phyloP scores from a whole-genome alignment of 495 filamentous ascomycete species.

The Tuber borchii region DNA sequence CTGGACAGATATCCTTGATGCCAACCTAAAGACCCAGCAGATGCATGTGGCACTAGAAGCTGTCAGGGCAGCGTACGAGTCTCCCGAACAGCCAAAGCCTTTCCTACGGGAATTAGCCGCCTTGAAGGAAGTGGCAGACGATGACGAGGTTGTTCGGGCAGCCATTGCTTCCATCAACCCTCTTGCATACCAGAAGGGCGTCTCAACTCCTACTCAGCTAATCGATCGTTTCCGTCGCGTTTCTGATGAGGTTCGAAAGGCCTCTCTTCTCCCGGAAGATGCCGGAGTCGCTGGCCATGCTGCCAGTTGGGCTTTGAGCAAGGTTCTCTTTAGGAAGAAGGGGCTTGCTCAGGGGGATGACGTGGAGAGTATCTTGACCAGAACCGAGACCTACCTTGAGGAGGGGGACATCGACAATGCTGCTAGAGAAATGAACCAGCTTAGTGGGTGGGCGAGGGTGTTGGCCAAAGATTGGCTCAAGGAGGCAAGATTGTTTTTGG shows the following conservation, averaged over 20 bases:
- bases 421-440: constrained; percentile 86
- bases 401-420: constrained; percentile 86
- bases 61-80: constrained; percentile 72
- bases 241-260: constrained; percentile 89
- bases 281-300: constrained; percentile 92
- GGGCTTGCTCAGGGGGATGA: constrained; percentile 80
- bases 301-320: constrained; percentile 76
- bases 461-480: constrained; percentile 86
- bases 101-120: constrained; percentile 88
- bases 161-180: constrained; percentile 94
- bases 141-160: constrained; percentile 76
- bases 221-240: constrained; percentile 94
- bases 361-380: constrained; percentile 84
- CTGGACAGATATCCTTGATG: constrained; percentile 81
- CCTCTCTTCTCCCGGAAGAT: constrained; percentile 79
- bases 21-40: constrained; percentile 87
- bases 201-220: constrained; percentile 72
- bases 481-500: constrained; percentile 79
- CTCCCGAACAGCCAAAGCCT: constrained; percentile 64
- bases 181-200: constrained; percentile 82
- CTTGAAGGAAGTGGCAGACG: constrained; percentile 78
- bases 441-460: constrained; percentile 89
- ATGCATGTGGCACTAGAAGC: constrained; percentile 91
- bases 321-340: constrained; percentile 88
- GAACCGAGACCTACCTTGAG: constrained; percentile 81